Conservation (phyloP, 768 basidiomycete species). For the Royoungia palumana region DNA sequence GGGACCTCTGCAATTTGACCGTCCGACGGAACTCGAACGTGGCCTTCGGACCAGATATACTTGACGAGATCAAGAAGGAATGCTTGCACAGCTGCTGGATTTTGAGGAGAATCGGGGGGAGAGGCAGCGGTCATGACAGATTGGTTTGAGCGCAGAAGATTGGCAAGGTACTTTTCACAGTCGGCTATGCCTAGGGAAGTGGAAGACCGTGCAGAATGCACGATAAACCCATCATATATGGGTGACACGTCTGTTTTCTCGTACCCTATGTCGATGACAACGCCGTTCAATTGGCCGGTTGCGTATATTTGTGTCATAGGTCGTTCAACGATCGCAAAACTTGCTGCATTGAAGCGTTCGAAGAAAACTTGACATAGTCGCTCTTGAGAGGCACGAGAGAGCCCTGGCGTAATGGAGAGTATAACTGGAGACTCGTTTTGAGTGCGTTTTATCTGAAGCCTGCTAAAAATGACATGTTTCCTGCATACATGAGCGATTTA, state of each 20-base stretch:
- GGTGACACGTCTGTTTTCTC: constrained; percentile 75
- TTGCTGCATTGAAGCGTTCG: constrained; percentile 88
- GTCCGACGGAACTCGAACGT: constrained; percentile 70
- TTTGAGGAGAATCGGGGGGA: constrained; percentile 46
- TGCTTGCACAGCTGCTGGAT: constrained; percentile 44
- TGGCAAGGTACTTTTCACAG: constrained; percentile 74
- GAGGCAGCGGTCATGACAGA: constrained; percentile 57
- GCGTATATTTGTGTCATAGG: constrained; percentile 84
- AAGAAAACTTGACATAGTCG: constrained; percentile 82
- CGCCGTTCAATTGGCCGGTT: constrained; percentile 62
- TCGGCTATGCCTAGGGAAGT: constrained; percentile 65
- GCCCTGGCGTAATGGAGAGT: constrained; percentile 62
- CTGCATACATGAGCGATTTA: constrained; percentile 37
- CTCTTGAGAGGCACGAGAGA: constrained; percentile 67
- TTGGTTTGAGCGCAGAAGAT: constrained; percentile 67
- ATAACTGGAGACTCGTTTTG: constrained; percentile 89
- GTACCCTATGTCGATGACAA: constrained; percentile 80
- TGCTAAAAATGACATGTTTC: constrained; percentile 80
- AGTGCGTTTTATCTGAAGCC: constrained; percentile 69
- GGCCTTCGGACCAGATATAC: constrained; percentile 59
- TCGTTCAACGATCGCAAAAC: constrained; percentile 75
- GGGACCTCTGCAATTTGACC: constrained; percentile 59
- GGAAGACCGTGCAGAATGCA: constrained; percentile 51
- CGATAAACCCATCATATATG: constrained; percentile 68
- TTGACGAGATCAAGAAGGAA: constrained; percentile 62